A percentile compares a stretch with the other conserved stretches of the same genome.
Conservation (phyloP, 2,329 filamentous ascomycete genomes). For the Helotiales sp. region DNA sequence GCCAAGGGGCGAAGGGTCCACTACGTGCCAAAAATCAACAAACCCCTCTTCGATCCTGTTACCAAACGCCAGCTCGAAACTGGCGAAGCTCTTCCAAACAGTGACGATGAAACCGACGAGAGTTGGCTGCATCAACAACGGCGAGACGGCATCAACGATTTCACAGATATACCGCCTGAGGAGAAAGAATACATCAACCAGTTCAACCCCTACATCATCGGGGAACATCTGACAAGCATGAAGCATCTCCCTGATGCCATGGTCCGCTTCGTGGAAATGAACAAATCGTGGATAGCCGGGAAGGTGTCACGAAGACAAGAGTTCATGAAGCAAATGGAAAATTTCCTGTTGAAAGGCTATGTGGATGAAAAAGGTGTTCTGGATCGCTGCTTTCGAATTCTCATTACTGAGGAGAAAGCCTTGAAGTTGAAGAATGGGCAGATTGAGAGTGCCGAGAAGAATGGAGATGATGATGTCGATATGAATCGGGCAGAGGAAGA, state of each 20-base stretch:
- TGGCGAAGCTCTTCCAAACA: conserved; percentile 38
- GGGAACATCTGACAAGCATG: conserved; percentile 30
- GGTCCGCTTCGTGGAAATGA: conserved; percentile 32
- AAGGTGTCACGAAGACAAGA: conserved; percentile 30
- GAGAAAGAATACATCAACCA: conserved; percentile 42
- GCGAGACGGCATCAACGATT: conserved; percentile 40
- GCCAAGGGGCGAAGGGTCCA: conserved; percentile 15
- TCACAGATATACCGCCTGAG: conserved; percentile 35
- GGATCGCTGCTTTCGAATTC: conserved; percentile 22
- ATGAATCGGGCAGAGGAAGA: conserved; percentile 2
- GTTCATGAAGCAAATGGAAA: conserved; percentile 32
- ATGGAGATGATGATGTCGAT: conserved; percentile 9
- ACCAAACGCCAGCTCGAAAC: conserved; percentile 36
- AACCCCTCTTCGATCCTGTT: conserved; percentile 38
- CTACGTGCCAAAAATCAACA: conserved; percentile 29
- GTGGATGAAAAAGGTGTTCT: conserved; percentile 23
- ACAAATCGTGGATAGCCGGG: conserved; percentile 37
- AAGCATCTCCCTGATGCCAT: conserved; percentile 32
- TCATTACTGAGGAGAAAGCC: conserved; percentile 17
- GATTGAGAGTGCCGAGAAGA: neutral
- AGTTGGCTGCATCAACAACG: conserved; percentile 41
- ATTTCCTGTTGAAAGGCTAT: conserved; percentile 29
- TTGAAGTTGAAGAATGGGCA: neutral
- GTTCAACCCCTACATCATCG: conserved; percentile 41
- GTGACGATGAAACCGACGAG: conserved; percentile 42